A percentile compares a stretch with the other conserved stretches of the same genome.
These are phyloP conservation scores for Chaetomidium leptoderma DNA, from an alignment of 495 filamentous ascomycete species.

Conservation along the genomic window DNA sequence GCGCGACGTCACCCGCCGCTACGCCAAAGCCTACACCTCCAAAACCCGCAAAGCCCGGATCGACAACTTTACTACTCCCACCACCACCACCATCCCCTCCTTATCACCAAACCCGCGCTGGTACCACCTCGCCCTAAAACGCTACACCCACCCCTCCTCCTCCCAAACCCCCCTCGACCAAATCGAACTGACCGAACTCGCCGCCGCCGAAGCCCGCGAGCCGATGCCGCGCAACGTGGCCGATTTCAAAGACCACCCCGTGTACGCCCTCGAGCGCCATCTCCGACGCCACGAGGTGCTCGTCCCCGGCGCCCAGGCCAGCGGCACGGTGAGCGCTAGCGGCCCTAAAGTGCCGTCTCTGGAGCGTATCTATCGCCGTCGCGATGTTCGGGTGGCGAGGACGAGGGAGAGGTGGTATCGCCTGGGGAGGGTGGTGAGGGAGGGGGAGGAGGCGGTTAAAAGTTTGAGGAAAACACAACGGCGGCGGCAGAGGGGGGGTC, in stretches of 20 bases:
- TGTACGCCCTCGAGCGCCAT: slow-evolving; percentile 85
- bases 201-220: slow-evolving; percentile 64
- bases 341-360: slow-evolving; percentile 39
- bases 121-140: slow-evolving; percentile 60
- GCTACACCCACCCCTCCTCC: slow-evolving; percentile 52
- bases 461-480: slow-evolving; percentile 41
- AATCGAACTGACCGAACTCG: slow-evolving; percentile 74
- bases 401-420: slow-evolving; percentile 86
- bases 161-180: slow-evolving; percentile 62
- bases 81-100: not conserved
- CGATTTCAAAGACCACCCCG: slow-evolving; percentile 90
- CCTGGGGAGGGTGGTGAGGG: slow-evolving; percentile 69
- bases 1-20: slow-evolving; percentile 76
- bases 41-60: slow-evolving; percentile 77
- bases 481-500: slow-evolving; percentile 26
- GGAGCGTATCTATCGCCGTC: slow-evolving; percentile 69
- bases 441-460: slow-evolving; percentile 73
- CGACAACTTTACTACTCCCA: slow-evolving; percentile 42
- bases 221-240: slow-evolving; percentile 85
- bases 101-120: slow-evolving; percentile 44
- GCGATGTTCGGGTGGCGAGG: slow-evolving; percentile 69
- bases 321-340: slow-evolving; percentile 65
- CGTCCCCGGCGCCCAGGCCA: slow-evolving; percentile 62
- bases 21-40: slow-evolving; percentile 76
- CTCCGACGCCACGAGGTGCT: slow-evolving; percentile 75